Percentiles rank a stretch among this genome's conserved stretches.
Conservation (phyloP, 306 rosid species). For the Adenanthera pavonina region DNA sequence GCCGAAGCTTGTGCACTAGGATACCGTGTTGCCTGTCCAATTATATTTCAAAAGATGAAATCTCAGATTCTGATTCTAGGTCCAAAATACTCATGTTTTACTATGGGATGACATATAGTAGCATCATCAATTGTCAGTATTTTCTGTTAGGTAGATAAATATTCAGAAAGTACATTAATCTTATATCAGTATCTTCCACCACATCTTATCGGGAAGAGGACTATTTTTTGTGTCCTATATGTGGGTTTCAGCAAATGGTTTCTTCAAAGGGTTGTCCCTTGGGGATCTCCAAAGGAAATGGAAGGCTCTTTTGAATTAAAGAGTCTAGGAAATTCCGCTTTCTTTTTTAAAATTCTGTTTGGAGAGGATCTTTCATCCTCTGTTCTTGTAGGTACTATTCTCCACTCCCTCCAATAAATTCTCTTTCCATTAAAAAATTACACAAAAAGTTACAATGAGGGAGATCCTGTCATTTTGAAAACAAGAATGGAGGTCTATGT, state of each 20-base stretch:
- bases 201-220: background rate
- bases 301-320: background rate
- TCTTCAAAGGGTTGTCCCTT: background rate
- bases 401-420: background rate
- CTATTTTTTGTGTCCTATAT: background rate
- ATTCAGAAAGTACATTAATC: background rate
- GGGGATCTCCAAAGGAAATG: background rate
- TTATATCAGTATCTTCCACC: background rate
- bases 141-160: background rate
- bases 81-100: background rate
- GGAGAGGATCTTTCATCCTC: background rate
- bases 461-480: slow-evolving; percentile 1
- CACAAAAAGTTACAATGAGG: background rate
- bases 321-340: background rate
- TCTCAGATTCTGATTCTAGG: background rate
- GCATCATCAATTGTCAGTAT: slow-evolving; percentile 3
- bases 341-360: background rate
- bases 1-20: background rate
- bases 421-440: background rate
- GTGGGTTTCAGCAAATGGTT: background rate
- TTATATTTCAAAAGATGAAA: background rate
- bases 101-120: background rate
- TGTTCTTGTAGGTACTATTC: background rate
- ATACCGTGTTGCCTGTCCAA: background rate
- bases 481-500: background rate